phyloP scores from a whole-genome alignment of 805 yeast genomes.

The Dipodascus geniculatus region DNA sequence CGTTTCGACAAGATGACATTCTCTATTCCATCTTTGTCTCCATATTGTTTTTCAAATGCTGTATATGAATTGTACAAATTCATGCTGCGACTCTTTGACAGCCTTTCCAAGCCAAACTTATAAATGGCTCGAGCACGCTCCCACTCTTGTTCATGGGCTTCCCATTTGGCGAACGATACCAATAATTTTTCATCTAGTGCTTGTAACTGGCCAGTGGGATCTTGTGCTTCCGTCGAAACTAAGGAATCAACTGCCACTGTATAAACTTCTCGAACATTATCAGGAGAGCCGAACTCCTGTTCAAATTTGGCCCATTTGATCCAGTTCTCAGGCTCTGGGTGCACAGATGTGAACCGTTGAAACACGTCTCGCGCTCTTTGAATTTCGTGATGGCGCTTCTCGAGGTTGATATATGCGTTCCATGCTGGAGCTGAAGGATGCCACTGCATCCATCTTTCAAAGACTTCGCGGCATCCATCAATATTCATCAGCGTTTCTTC shows the following conservation, averaged over 20 bases:
- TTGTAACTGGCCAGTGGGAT: conserved; percentile 20
- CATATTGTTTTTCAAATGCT: conserved; percentile 55
- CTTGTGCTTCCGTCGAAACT: conserved; percentile 15
- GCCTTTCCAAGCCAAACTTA: conserved; percentile 35
- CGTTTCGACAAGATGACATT: conserved; percentile 42
- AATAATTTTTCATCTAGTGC: conserved; percentile 30
- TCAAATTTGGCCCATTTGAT: conserved; percentile 66
- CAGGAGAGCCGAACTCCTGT: conserved; percentile 33
- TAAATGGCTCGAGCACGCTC: conserved; percentile 55
- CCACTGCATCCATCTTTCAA: conserved; percentile 74
- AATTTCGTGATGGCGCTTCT: conserved; percentile 48
- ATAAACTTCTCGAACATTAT: conserved; percentile 50
- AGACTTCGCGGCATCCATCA: conserved; percentile 49
- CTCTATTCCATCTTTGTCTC: conserved; percentile 43
- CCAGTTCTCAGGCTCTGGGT: conserved; percentile 54
- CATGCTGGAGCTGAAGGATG: conserved; percentile 57
- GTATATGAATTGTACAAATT: conserved; percentile 35
- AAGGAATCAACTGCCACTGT: conserved; percentile 54
- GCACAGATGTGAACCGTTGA: conserved; percentile 40
- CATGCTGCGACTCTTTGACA: conserved; percentile 29
- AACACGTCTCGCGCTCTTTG: conserved; percentile 49
- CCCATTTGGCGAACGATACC: conserved; percentile 61
- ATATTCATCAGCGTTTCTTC: conserved; percentile 69
- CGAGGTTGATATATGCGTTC: conserved; percentile 65
- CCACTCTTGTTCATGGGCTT: conserved; percentile 43